Evolutionary conservation across 306 rosid genomes (phyloP).

Genomic region (Prunus dulcis): DNA sequence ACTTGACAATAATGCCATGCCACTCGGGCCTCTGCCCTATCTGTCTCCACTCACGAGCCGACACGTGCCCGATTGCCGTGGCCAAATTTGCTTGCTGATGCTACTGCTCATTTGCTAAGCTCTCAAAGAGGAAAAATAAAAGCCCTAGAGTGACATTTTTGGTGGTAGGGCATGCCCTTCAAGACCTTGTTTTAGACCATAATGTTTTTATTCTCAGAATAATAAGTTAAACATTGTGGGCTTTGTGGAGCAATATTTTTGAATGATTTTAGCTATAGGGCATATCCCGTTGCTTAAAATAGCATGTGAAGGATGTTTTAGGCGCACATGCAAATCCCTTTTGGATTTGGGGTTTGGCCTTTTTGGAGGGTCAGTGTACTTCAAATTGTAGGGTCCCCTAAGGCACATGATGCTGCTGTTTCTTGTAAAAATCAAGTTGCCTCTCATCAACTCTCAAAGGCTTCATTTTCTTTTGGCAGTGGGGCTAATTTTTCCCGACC

Average conservation of each 20-base stretch:
- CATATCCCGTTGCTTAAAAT: constrained; percentile 13
- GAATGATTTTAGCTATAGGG: neutral
- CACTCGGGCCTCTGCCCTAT: constrained; percentile 16
- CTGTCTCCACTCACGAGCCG: constrained; percentile 21
- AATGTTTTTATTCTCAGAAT: constrained; percentile 15
- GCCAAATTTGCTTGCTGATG: constrained; percentile 31
- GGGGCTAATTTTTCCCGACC: constrained; percentile 20
- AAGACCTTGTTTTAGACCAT: constrained; percentile 17
- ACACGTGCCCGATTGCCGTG: constrained; percentile 27
- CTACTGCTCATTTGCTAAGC: neutral
- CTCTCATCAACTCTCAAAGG: neutral
- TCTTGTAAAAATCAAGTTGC: constrained; percentile 17
- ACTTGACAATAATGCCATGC: constrained; percentile 4
- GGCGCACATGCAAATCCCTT: constrained; percentile 57
- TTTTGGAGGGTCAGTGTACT: constrained; percentile 40
- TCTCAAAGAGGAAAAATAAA: constrained; percentile 30
- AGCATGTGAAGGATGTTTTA: constrained; percentile 33
- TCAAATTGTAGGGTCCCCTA: constrained; percentile 53
- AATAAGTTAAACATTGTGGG: neutral
- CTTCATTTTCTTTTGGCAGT: constrained; percentile 1
- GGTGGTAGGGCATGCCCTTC: constrained; percentile 24
- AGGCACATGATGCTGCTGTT: constrained; percentile 43
- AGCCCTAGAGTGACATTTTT: neutral
- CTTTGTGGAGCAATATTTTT: neutral
- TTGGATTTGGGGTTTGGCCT: constrained; percentile 9